phyloP scores from a whole-genome alignment of 148 eudicot genomes.

The Nepenthes mirabilis region DNA sequence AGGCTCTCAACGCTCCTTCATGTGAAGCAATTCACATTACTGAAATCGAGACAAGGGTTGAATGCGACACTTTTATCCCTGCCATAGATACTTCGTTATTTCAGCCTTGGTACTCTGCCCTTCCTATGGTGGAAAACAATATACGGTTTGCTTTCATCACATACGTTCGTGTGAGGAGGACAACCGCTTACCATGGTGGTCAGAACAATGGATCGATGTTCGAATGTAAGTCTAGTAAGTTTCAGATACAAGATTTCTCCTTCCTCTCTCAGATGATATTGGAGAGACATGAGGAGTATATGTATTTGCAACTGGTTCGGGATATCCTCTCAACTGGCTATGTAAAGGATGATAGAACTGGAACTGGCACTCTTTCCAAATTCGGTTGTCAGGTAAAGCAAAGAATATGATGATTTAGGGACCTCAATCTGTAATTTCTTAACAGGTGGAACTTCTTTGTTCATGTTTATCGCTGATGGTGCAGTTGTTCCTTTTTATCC shows the following conservation, averaged over 20 bases:
- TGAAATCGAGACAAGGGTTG: conserved; percentile 52
- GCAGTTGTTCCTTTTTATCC: not conserved
- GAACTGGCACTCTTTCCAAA: conserved; percentile 80
- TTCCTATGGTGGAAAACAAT: conserved; percentile 52
- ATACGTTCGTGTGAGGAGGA: conserved; percentile 67
- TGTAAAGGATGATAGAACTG: conserved; percentile 72
- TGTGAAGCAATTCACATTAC: conserved; percentile 90
- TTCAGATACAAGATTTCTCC: conserved; percentile 48
- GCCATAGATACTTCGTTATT: conserved; percentile 44
- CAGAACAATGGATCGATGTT: conserved; percentile 18
- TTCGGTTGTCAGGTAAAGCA: conserved; percentile 88
- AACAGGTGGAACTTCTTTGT: not conserved
- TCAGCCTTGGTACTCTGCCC: conserved; percentile 80
- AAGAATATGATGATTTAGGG: not conserved
- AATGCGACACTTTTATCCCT: conserved; percentile 93
- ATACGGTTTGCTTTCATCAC: conserved; percentile 59
- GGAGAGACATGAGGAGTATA: conserved; percentile 78
- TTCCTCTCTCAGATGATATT: conserved; percentile 55
- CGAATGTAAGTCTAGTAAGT: conserved; percentile 21
- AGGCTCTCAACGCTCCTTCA: conserved; percentile 68
- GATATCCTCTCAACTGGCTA: conserved; percentile 62
- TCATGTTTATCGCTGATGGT: not conserved
- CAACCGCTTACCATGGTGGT: conserved; percentile 16
- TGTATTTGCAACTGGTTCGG: conserved; percentile 55
- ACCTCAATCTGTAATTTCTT: not conserved